Evolutionary conservation across 129 eudicot species (phyloP).

Genomic region (Artemisia argyi): DNA sequence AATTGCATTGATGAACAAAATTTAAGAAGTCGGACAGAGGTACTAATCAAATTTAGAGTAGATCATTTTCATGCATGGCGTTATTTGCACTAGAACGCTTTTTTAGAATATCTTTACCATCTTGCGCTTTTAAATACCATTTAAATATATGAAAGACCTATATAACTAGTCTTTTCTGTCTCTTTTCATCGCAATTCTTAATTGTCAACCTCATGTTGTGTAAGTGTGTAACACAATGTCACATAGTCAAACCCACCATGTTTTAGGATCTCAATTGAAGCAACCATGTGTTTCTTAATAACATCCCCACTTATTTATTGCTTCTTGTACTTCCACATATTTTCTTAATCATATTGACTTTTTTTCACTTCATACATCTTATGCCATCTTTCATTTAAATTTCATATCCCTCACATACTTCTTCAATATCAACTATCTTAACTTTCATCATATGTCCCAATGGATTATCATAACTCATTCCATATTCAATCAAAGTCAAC

Average conservation of each 20-base stretch:
- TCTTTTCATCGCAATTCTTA: neutral
- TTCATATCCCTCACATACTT: conserved; percentile 26
- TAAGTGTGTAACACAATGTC: conserved; percentile 2
- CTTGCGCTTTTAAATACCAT: neutral
- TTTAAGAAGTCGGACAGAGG: too few relatives aligned
- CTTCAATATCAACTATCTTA: conserved; percentile 8
- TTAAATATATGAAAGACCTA: neutral
- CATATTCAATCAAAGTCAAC: conserved; percentile 37
- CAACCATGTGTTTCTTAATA: conserved; percentile 45
- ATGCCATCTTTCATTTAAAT: conserved; percentile 22
- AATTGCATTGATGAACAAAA: too few relatives aligned
- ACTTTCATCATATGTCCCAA: conserved; percentile 10
- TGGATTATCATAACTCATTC: conserved; percentile 44
- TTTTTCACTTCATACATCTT: conserved; percentile 30
- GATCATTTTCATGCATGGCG: too few relatives aligned
- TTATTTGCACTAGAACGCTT: neutral
- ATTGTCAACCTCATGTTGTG: conserved; percentile 25
- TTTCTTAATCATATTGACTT: conserved; percentile 35
- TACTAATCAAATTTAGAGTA: too few relatives aligned
- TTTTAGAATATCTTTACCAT: neutral
- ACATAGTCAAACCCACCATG: conserved; percentile 37
- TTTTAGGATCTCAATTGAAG: conserved; percentile 39
- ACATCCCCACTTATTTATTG: conserved; percentile 47
- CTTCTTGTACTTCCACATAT: conserved; percentile 37
- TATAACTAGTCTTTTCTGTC: neutral